Evolutionary conservation across 129 eudicot genomes (phyloP).

Genomic region (Helianthus annuus): DNA sequence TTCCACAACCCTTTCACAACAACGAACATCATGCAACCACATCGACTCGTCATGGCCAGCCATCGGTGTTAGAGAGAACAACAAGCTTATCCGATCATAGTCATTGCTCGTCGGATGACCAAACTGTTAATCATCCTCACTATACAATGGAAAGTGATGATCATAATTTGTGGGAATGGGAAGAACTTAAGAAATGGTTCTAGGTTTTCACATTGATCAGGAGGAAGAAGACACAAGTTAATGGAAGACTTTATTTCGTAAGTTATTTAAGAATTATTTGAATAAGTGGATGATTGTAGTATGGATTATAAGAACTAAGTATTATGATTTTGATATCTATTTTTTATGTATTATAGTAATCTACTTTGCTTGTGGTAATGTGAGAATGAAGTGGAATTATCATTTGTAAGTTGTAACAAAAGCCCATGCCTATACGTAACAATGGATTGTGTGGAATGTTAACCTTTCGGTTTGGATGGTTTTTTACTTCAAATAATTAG

Average conservation of each 20-base stretch:
- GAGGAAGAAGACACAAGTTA: background rate
- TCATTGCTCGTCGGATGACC: constrained; percentile 33
- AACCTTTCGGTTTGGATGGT: too few relatives aligned
- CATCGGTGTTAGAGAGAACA: background rate
- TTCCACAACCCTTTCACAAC: constrained; percentile 16
- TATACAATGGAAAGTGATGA: constrained; percentile 25
- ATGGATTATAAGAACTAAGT: background rate
- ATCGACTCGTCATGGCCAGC: constrained; percentile 20
- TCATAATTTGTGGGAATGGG: constrained; percentile 43
- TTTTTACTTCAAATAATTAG: too few relatives aligned
- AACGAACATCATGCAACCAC: constrained; percentile 18
- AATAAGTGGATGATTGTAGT: background rate
- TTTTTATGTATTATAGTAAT: background rate
- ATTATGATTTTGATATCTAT: background rate
- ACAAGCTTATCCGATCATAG: constrained; percentile 19
- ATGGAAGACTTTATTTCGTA: background rate
- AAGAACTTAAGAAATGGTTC: constrained; percentile 26
- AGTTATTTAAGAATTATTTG: background rate
- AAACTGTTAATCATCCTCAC: constrained; percentile 11
- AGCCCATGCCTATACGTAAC: too few relatives aligned
- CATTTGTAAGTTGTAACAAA: too few relatives aligned
- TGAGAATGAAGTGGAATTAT: background rate
- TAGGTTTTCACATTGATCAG: background rate
- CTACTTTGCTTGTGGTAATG: background rate
- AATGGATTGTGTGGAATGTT: too few relatives aligned